Conservation (phyloP, 2,329 filamentous ascomycete genomes). For the Colletotrichum kahawae region DNA sequence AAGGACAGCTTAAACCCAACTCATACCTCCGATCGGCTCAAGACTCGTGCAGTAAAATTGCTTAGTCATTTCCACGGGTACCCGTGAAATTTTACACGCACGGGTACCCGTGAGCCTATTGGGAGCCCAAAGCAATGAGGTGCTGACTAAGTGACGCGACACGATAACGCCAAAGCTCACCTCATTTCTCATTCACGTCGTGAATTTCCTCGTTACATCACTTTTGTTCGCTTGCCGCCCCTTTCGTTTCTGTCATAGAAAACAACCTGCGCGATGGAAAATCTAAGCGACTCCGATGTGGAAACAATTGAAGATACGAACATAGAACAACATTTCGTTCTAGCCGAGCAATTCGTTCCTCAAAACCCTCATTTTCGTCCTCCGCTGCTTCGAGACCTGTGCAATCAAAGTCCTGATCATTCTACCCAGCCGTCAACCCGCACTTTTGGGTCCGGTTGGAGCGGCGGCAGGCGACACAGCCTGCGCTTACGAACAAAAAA, state of each 20-base stretch:
- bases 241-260: not conserved
- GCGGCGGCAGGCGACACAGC: not conserved
- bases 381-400: not conserved
- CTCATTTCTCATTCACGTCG: not conserved
- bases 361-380: not conserved
- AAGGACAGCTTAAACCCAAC: too few relatives aligned
- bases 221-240: not conserved
- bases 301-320: not conserved
- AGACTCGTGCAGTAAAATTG: too few relatives aligned
- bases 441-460: not conserved
- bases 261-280: not conserved
- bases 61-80: too few relatives aligned
- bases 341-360: not conserved
- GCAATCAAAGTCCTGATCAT: not conserved
- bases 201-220: not conserved
- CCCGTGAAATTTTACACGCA: too few relatives aligned
- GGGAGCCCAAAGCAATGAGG: too few relatives aligned
- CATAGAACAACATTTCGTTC: not conserved
- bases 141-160: not conserved
- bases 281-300: not conserved
- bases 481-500: not conserved
- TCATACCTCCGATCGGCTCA: too few relatives aligned
- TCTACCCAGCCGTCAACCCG: not conserved
- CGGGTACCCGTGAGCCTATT: too few relatives aligned
- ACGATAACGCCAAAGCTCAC: not conserved